Conservation (phyloP, 1,284 basidiomycete species). For the Naganishia sp. region DNA sequence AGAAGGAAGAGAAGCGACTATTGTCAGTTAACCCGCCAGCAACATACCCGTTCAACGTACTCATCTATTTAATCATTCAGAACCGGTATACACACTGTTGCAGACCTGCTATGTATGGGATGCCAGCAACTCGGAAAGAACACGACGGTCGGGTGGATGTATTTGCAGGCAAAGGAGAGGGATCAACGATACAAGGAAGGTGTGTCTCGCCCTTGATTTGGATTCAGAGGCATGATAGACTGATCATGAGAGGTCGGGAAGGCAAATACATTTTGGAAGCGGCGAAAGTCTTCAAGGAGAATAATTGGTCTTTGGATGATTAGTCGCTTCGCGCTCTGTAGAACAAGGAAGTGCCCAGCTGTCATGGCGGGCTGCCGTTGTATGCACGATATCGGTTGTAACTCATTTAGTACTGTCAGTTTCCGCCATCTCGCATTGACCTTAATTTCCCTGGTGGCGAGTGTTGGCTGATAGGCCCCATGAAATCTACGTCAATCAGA, state of each 20-base stretch:
- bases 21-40: slow-evolving; percentile 39
- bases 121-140: slow-evolving; percentile 37
- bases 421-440: background rate
- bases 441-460: background rate
- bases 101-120: slow-evolving; percentile 48
- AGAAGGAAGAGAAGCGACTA: slow-evolving; percentile 48
- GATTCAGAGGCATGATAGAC: background rate
- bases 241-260: slow-evolving; percentile 19
- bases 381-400: too few relatives aligned
- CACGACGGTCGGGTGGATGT: slow-evolving; percentile 51
- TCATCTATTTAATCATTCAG: slow-evolving; percentile 34
- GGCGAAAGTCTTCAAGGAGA: slow-evolving; percentile 58
- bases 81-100: slow-evolving; percentile 52
- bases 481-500: too few relatives aligned
- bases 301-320: slow-evolving; percentile 42
- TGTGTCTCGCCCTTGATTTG: slow-evolving; percentile 29
- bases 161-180: slow-evolving; percentile 49
- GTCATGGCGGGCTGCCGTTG: too few relatives aligned
- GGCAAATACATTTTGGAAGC: slow-evolving; percentile 52
- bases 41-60: background rate
- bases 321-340: background rate
- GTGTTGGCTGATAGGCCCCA: too few relatives aligned
- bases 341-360: too few relatives aligned
- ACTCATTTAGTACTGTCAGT: background rate
- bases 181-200: slow-evolving; percentile 54